Conservation (phyloP, 345 rosid genomes). For the Schrenkiella parvula region DNA sequence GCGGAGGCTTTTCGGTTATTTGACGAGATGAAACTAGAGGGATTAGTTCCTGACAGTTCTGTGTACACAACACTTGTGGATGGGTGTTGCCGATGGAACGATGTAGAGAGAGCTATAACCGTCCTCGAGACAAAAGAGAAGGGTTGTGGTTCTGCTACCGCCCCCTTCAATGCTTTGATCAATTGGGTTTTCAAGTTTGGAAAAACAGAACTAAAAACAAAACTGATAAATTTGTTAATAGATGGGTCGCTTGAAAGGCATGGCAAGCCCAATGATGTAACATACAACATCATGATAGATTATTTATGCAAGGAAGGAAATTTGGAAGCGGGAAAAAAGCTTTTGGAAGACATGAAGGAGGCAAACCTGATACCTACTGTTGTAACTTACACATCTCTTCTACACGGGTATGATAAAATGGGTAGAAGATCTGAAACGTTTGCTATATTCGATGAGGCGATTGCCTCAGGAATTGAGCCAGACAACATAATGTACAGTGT, state of each 20-base stretch:
- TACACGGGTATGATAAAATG: slow-evolving; percentile 47
- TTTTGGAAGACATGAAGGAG: slow-evolving; percentile 50
- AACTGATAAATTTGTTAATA: slow-evolving; percentile 38
- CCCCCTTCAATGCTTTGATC: slow-evolving; percentile 60
- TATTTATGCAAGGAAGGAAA: slow-evolving; percentile 53
- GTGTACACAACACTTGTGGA: slow-evolving; percentile 54
- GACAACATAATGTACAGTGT: slow-evolving; percentile 53
- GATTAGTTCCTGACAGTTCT: slow-evolving; percentile 58
- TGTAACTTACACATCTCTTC: slow-evolving; percentile 54
- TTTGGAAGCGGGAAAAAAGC: slow-evolving; percentile 55
- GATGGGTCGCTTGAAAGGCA: slow-evolving; percentile 41
- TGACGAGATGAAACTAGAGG: slow-evolving; percentile 55
- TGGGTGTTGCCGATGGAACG: slow-evolving; percentile 69
- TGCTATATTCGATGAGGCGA: slow-evolving; percentile 54
- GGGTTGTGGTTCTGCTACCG: slow-evolving; percentile 41
- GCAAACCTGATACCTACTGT: slow-evolving; percentile 48
- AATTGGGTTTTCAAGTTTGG: slow-evolving; percentile 59
- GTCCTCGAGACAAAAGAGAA: slow-evolving; percentile 47
- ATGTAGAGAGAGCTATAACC: slow-evolving; percentile 50
- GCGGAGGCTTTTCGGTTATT: slow-evolving; percentile 52
- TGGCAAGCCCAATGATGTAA: slow-evolving; percentile 51
- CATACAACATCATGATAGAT: slow-evolving; percentile 69
- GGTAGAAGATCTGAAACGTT: slow-evolving; percentile 50
- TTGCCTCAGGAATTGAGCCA: slow-evolving; percentile 54
- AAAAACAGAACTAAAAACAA: slow-evolving; percentile 32